Percentiles rank a stretch among this genome's conserved stretches.
phyloP scores from a whole-genome alignment of 768 basidiomycete genomes.

The Ramaria sp. region DNA sequence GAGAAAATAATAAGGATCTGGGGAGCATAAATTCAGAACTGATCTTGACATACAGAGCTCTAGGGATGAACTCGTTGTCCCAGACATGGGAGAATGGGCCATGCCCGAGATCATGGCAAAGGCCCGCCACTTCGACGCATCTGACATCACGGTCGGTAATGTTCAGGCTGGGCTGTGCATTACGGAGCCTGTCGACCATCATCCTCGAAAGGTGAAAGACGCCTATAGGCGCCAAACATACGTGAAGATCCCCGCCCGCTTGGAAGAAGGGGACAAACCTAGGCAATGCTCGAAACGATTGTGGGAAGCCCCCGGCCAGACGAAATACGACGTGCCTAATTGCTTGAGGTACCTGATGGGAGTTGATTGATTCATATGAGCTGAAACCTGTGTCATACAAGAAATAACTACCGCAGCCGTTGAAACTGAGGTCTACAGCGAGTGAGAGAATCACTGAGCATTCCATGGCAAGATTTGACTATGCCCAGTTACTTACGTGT shows the following conservation, averaged over 20 bases:
- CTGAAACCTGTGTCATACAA: neutral
- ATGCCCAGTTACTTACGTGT: neutral
- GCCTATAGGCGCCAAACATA: conserved; percentile 30
- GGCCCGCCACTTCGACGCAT: conserved; percentile 71
- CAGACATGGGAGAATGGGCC: conserved; percentile 84
- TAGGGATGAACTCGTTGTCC: conserved; percentile 64
- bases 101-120: conserved; percentile 81
- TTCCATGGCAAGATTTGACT: neutral
- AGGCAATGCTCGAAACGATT: conserved; percentile 78
- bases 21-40: neutral
- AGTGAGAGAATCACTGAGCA: neutral
- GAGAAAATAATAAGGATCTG: neutral
- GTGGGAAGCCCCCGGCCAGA: conserved; percentile 72
- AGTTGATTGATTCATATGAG: neutral
- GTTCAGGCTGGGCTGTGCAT: conserved; percentile 46
- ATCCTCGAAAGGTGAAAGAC: conserved; percentile 62
- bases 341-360: conserved; percentile 48
- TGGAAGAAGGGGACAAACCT: conserved; percentile 31
- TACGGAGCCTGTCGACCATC: conserved; percentile 47
- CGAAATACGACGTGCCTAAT: conserved; percentile 63
- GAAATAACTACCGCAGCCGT: conserved; percentile 36
- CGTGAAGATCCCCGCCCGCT: neutral
- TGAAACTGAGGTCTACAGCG: conserved; percentile 58
- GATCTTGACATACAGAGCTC: conserved; percentile 39
- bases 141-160: conserved; percentile 65